Percentiles rank a stretch among this genome's conserved stretches.
These are phyloP conservation scores for Ulmus americana DNA, from an alignment of 331 rosid genomes.

Conservation along the genomic window DNA sequence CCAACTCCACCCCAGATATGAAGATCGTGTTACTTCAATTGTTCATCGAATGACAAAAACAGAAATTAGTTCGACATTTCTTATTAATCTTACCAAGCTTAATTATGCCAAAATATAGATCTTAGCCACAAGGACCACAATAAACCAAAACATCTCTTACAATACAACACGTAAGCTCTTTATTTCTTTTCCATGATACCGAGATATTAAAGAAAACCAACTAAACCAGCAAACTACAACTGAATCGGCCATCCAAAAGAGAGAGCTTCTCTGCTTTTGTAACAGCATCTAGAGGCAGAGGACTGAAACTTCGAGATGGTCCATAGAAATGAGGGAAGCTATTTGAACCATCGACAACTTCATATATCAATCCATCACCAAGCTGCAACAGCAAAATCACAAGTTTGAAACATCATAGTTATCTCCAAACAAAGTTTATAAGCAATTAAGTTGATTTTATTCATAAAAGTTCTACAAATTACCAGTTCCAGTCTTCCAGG, in stretches of 20 bases:
- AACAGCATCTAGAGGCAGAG: conserved; percentile 56
- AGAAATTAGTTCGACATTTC: too few species aligned
- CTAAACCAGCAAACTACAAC: conserved; percentile 32
- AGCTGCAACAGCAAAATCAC: conserved; percentile 40
- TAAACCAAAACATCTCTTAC: too few species aligned
- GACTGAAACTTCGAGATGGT: conserved; percentile 66
- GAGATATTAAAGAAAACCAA: not conserved
- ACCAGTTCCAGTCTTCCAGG: too few species aligned
- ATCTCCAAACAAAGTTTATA: too few species aligned
- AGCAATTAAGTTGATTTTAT: too few species aligned
- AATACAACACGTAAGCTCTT: too few species aligned
- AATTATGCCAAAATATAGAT: not conserved
- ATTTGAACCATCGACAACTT: conserved; percentile 55
- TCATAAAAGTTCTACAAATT: too few species aligned
- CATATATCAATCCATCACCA: conserved; percentile 77
- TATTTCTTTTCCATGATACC: too few species aligned
- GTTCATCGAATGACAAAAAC: too few species aligned
- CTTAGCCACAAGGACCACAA: too few species aligned
- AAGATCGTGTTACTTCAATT: too few species aligned
- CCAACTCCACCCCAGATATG: too few species aligned
- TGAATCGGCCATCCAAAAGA: conserved; percentile 41
- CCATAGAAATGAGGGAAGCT: conserved; percentile 88
- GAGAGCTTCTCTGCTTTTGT: conserved; percentile 61
- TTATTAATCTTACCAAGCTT: not conserved
- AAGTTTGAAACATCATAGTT: not conserved